Percentiles rank a stretch among this genome's conserved stretches.
These are phyloP conservation scores for Phytophthora pseudosyringae DNA, from an alignment of 352 stramenopile genomes.

Conservation along the genomic window DNA sequence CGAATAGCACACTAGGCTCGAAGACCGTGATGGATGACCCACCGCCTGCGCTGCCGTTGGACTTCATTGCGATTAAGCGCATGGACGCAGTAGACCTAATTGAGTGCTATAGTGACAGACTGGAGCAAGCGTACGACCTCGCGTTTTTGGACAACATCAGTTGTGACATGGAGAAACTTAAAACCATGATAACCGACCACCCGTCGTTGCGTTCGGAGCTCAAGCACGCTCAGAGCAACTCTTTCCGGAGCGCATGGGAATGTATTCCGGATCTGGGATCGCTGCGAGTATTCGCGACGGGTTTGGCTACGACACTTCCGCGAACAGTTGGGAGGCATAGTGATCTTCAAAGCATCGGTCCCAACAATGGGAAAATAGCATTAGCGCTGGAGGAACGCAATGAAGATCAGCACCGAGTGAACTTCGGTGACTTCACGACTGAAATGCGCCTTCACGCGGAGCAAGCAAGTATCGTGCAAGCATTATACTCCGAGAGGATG, in stretches of 20 bases:
- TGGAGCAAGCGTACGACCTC: slow-evolving; percentile 11
- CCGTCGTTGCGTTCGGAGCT: slow-evolving; percentile 1
- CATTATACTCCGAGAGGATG: not conserved
- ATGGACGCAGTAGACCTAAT: slow-evolving; percentile 12
- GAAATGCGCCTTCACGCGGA: slow-evolving; percentile 7
- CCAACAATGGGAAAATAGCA: not conserved
- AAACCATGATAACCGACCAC: not conserved
- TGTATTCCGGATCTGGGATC: not conserved
- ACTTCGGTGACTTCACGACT: slow-evolving; percentile 2
- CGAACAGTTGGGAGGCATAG: not conserved
- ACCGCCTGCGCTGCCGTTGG: slow-evolving; percentile 7
- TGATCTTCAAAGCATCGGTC: not conserved
- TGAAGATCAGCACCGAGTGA: slow-evolving; percentile 12
- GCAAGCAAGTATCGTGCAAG: not conserved
- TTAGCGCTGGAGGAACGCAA: slow-evolving; percentile 3
- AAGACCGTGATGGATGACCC: slow-evolving; percentile 3
- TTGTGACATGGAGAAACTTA: slow-evolving; percentile 7
- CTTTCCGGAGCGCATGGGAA: slow-evolving; percentile 10
- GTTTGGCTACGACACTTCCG: slow-evolving; percentile 5
- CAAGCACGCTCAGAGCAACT: not conserved
- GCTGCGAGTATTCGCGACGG: slow-evolving; percentile 4
- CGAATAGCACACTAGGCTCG: not conserved
- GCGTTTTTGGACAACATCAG: slow-evolving; percentile 11
- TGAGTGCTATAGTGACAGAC: slow-evolving; percentile 3
- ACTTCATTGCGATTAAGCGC: slow-evolving; percentile 8